Percentiles rank a stretch among this genome's conserved stretches.
These are phyloP conservation scores for Talaromyces sp. DNA, from an alignment of 2,329 filamentous ascomycete genomes.

Conservation along the genomic window DNA sequence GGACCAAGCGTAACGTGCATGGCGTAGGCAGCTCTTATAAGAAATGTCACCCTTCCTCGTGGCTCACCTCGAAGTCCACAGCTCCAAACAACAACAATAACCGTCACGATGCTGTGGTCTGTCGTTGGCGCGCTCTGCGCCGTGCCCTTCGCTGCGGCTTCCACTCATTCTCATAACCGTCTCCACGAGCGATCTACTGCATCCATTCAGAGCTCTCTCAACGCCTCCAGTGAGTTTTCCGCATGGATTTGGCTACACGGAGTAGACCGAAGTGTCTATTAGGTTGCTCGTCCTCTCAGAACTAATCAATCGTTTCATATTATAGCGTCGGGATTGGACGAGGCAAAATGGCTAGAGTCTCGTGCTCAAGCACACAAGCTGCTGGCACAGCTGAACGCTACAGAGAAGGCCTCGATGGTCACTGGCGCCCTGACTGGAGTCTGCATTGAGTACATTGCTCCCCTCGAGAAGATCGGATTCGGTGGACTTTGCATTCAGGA, in stretches of 20 bases:
- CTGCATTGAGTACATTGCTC: slow-evolving; percentile 32
- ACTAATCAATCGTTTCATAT: neutral
- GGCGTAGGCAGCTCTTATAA: neutral
- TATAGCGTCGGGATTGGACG: neutral
- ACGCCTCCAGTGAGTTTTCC: neutral
- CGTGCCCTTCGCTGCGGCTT: neutral
- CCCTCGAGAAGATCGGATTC: slow-evolving; percentile 28
- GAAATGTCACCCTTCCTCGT: neutral
- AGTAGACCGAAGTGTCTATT: neutral
- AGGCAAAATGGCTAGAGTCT: neutral
- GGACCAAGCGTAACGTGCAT: neutral
- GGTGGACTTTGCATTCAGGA: slow-evolving; percentile 37
- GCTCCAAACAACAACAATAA: neutral
- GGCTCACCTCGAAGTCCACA: neutral
- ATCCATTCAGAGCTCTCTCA: neutral
- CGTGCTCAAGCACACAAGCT: neutral
- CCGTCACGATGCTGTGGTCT: neutral
- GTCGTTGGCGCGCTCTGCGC: neutral
- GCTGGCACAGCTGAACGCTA: slow-evolving; percentile 13
- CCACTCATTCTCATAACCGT: neutral
- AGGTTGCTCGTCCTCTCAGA: neutral
- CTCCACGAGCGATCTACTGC: neutral
- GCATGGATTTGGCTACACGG: neutral
- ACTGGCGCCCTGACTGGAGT: slow-evolving; percentile 20
- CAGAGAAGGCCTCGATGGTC: slow-evolving; percentile 17